These are phyloP conservation scores for Fusarium newnesense DNA, from an alignment of 2,329 filamentous ascomycete species.

Conservation along the genomic window DNA sequence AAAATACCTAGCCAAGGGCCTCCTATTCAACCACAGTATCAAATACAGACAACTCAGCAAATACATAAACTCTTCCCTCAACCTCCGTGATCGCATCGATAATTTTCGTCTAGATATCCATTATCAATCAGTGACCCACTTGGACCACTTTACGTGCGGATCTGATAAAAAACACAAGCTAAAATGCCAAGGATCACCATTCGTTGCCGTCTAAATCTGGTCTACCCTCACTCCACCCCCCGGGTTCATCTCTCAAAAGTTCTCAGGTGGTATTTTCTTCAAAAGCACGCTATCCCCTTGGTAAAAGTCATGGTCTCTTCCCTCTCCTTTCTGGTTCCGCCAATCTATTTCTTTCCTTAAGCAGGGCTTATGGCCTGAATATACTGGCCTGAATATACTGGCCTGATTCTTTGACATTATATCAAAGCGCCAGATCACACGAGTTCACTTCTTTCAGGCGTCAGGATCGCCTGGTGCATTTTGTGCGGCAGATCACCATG, in stretches of 20 bases:
- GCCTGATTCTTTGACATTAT: neutral
- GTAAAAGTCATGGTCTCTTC: neutral
- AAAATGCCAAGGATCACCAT: conserved; percentile 38
- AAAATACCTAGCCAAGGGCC: neutral
- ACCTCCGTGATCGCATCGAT: conserved; percentile 22
- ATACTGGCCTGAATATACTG: conserved; percentile 12
- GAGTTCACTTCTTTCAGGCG: neutral
- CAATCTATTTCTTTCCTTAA: neutral
- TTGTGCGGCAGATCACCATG: conserved; percentile 14
- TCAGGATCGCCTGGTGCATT: neutral
- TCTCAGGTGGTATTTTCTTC: conserved; percentile 15
- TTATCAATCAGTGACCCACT: conserved; percentile 36
- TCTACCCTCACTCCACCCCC: conserved; percentile 29
- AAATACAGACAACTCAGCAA: neutral
- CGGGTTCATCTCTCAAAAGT: conserved; percentile 18
- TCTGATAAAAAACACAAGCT: conserved; percentile 36
- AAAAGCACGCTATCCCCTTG: conserved; percentile 19
- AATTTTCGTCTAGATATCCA: conserved; percentile 18
- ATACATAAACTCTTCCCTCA: neutral
- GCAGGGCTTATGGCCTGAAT: conserved; percentile 1
- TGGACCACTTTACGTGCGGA: conserved; percentile 17
- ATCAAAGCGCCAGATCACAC: conserved; percentile 2
- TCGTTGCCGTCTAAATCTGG: conserved; percentile 11
- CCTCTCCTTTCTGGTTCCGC: neutral
- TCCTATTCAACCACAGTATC: neutral